Evolutionary conservation across 2,329 filamentous ascomycete species (phyloP), one percentile per base, ranked within the genome.

Genomic region (Zasmidium cellare): DNA sequence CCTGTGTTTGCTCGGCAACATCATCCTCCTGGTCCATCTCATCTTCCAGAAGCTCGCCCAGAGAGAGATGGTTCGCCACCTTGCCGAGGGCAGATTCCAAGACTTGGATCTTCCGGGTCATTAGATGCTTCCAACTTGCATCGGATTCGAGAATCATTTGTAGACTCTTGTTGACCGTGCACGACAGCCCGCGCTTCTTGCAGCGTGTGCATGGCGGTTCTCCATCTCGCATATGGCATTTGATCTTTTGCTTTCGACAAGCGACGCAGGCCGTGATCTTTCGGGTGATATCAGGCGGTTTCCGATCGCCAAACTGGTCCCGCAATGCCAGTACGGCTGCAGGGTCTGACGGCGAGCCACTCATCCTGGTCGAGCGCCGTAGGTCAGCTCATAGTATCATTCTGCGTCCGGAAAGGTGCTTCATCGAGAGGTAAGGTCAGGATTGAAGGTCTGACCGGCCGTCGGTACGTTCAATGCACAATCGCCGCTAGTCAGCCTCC

Each of bases 131-230:
- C 76, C 76, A 79, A 66, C 65, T 66, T 20, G 68, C 71, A 64
- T 78, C 76, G 41, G 70, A 70, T 55, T 78, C 75, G 22, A 78
- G 62, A 38, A 78, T 63, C 70, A 75, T 78, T 56, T 78, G 75
- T 28, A 78, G 56, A 59, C 72, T 76, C 44, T 74, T 69, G 56
- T 77, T 77, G 22, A 78, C 74, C 0, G 72, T 74, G 51, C 76
- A 78, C 6, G 74, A 67, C 14, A 78, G 57, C 25, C 73, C 74
- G 47, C 74, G 66, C 56, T 75, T 76, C 62, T 72, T 73, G 65
- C 76, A 78, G 31, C 76, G 63, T 2, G 69, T 68, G 62, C 76
- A 78, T 3, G 75, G 76, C 14, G 72, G 67, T 44, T 74, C 67
- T 5, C 69, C 68, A 53, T 73, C 70, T 49, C 63, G 60, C 74